Percentiles rank a stretch among this genome's conserved stretches.
These are phyloP conservation scores for Cynanchum wilfordii DNA, from an alignment of 257 asterid species.

Conservation along the genomic window DNA sequence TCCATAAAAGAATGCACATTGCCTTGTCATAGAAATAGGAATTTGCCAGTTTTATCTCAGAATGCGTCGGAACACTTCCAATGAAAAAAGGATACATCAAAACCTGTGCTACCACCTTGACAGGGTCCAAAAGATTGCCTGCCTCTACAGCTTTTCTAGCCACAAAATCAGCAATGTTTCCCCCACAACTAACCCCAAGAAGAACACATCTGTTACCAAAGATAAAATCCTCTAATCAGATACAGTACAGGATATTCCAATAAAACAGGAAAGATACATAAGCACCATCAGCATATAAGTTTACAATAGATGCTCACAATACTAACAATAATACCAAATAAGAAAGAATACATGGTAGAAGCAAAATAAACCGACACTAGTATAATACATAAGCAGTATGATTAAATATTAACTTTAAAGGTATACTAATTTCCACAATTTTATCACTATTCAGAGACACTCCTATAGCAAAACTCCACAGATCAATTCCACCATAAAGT, in stretches of 20 bases:
- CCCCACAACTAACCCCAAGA: slow-evolving; percentile 97
- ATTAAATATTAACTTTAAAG: neutral
- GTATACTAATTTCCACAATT: neutral
- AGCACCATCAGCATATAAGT: neutral
- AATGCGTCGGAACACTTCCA: slow-evolving; percentile 78
- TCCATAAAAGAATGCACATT: slow-evolving; percentile 81
- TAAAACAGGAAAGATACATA: neutral
- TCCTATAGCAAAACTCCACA: neutral
- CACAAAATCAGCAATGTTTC: slow-evolving; percentile 74
- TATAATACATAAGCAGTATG: neutral
- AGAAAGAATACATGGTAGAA: neutral
- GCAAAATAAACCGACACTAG: neutral
- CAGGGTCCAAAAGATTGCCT: slow-evolving; percentile 77
- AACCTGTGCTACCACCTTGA: slow-evolving; percentile 90
- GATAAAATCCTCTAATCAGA: neutral
- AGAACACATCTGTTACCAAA: slow-evolving; percentile 69
- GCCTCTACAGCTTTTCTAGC: slow-evolving; percentile 78
- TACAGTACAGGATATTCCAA: neutral
- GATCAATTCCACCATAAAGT: too few species aligned
- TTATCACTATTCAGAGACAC: neutral
- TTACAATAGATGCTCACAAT: neutral
- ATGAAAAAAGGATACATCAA: slow-evolving; percentile 91
- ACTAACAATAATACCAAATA: neutral
- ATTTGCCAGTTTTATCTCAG: slow-evolving; percentile 77
- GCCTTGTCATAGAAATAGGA: slow-evolving; percentile 92